These are phyloP conservation scores for Silene noctiflora DNA, from an alignment of 179 eudicot genomes.

Conservation along the genomic window DNA sequence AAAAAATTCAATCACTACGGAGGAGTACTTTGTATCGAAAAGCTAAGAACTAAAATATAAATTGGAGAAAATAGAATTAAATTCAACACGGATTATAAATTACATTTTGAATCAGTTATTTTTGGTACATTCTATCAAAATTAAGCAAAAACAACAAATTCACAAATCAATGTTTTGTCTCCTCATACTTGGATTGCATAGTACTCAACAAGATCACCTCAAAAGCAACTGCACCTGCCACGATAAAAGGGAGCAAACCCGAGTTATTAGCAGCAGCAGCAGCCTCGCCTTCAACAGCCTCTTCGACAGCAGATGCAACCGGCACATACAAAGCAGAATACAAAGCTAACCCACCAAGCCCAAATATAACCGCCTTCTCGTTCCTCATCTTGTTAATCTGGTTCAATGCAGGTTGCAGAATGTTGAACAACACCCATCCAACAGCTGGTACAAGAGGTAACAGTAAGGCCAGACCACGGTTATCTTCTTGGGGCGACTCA, in stretches of 20 bases:
- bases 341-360: conserved; percentile 23
- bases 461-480: conserved; percentile 28
- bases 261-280: neutral
- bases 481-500: conserved; percentile 31
- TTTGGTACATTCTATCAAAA: neutral
- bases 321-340: conserved; percentile 2
- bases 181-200: conserved; percentile 24
- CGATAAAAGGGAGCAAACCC: conserved; percentile 20
- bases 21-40: too few relatives aligned
- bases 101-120: conserved; percentile 3
- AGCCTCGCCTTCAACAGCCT: conserved; percentile 22
- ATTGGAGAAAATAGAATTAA: neutral
- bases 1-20: too few relatives aligned
- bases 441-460: conserved; percentile 30
- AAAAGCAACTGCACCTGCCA: conserved; percentile 28
- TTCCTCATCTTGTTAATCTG: conserved; percentile 34
- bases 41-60: too few relatives aligned
- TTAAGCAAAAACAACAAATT: neutral
- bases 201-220: conserved; percentile 29
- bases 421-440: conserved; percentile 36
- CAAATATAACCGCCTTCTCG: conserved; percentile 22
- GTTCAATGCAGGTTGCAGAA: conserved; percentile 32
- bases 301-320: conserved; percentile 22
- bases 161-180: conserved; percentile 10
- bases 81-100: neutral